Conservation (phyloP, 805 yeast genomes). For the Teunomyces funiuensis region DNA sequence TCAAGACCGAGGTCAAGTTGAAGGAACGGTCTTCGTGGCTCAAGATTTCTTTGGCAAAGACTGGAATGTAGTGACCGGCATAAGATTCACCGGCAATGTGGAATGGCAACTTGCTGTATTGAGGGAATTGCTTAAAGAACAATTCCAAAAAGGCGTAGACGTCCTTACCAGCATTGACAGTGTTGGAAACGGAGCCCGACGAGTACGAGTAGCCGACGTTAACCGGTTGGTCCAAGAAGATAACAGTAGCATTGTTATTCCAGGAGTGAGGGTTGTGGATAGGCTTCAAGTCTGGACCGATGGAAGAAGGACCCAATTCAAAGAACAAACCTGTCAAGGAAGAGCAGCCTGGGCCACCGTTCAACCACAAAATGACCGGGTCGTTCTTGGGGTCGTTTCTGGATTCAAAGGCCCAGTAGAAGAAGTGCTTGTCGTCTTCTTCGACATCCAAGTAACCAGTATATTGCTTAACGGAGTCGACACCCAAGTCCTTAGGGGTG, state of each 20-base stretch:
- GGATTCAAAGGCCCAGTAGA: slow-evolving; percentile 92
- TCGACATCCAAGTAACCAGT: slow-evolving; percentile 83
- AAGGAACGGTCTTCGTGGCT: slow-evolving; percentile 54
- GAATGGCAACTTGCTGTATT: slow-evolving; percentile 59
- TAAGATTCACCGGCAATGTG: slow-evolving; percentile 94
- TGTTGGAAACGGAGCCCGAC: slow-evolving; percentile 57
- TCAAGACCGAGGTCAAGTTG: slow-evolving; percentile 73
- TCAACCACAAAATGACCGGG: slow-evolving; percentile 88
- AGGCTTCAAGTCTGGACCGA: slow-evolving; percentile 67
- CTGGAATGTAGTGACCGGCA: slow-evolving; percentile 94
- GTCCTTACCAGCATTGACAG: slow-evolving; percentile 84
- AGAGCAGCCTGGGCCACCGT: slow-evolving; percentile 97
- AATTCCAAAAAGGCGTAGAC: slow-evolving; percentile 80
- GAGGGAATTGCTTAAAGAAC: slow-evolving; percentile 82
- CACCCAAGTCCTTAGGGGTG: slow-evolving; percentile 66
- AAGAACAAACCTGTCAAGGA: slow-evolving; percentile 87
- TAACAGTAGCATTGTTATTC: slow-evolving; percentile 88
- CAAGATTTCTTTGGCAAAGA: slow-evolving; percentile 77
- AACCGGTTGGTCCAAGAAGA: slow-evolving; percentile 92
- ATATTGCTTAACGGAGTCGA: slow-evolving; percentile 80
- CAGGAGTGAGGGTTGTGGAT: slow-evolving; percentile 80
- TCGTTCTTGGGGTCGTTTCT: slow-evolving; percentile 84
- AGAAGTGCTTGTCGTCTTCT: slow-evolving; percentile 84
- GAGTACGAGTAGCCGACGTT: slow-evolving; percentile 91
- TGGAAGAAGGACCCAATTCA: slow-evolving; percentile 86